A percentile compares a stretch with the other conserved stretches of the same genome.
Evolutionary conservation across 768 basidiomycete species (phyloP).

Genomic region (Hypsizygus marmoreus): DNA sequence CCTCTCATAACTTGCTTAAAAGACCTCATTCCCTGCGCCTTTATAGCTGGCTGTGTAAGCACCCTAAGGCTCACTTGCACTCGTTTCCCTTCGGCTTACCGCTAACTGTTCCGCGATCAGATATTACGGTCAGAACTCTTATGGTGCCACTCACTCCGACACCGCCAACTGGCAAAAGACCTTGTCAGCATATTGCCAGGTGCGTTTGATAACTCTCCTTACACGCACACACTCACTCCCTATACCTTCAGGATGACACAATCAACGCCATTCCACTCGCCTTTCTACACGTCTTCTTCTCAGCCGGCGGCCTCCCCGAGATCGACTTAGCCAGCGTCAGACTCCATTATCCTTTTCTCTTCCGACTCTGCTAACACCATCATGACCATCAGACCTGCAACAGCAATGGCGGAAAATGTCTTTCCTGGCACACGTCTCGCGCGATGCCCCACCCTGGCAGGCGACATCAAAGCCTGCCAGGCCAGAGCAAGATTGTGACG

Average conservation of each 20-base stretch:
- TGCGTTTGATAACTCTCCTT: slow-evolving; percentile 20
- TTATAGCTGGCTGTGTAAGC: slow-evolving; percentile 56
- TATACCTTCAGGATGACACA: slow-evolving; percentile 49
- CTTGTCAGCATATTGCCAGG: slow-evolving; percentile 64
- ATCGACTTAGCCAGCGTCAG: slow-evolving; percentile 70
- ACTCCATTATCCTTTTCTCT: not conserved
- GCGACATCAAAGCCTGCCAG: slow-evolving; percentile 67
- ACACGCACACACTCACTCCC: not conserved
- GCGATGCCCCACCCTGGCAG: slow-evolving; percentile 57
- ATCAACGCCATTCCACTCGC: slow-evolving; percentile 70
- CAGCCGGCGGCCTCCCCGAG: slow-evolving; percentile 60
- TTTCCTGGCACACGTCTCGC: slow-evolving; percentile 66
- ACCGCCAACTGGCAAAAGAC: slow-evolving; percentile 57
- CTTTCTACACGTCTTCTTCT: slow-evolving; percentile 66
- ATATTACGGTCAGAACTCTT: slow-evolving; percentile 78
- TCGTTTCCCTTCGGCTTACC: not conserved
- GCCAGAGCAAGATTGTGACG: slow-evolving; percentile 57
- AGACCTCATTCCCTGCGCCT: not conserved
- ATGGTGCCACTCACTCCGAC: slow-evolving; percentile 57
- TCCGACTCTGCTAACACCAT: not conserved
- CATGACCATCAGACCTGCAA: slow-evolving; percentile 55
- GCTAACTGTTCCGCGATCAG: slow-evolving; percentile 30
- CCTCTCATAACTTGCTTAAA: not conserved
- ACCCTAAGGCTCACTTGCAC: not conserved
- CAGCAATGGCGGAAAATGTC: slow-evolving; percentile 46